Evolutionary conservation across 805 yeast genomes (phyloP).

Genomic region (Yarrowia yakushimensis): DNA sequence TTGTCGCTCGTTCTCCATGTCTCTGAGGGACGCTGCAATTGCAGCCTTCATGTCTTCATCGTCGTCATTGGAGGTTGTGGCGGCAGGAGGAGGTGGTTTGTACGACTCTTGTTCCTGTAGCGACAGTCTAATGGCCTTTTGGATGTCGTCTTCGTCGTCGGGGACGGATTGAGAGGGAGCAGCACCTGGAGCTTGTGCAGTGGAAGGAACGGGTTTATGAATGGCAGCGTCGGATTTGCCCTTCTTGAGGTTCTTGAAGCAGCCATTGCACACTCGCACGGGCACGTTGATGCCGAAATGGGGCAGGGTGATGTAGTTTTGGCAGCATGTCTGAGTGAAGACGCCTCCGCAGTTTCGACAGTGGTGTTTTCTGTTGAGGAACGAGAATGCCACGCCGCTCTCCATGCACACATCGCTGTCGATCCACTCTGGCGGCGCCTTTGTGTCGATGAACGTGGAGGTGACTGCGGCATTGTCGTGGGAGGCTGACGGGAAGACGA

Average conservation of each 20-base stretch:
- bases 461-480: slow-evolving; percentile 35
- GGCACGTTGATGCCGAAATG: slow-evolving; percentile 82
- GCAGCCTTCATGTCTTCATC: slow-evolving; percentile 93
- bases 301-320: slow-evolving; percentile 65
- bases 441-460: slow-evolving; percentile 69
- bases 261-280: slow-evolving; percentile 91
- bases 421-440: slow-evolving; percentile 96
- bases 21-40: slow-evolving; percentile 83
- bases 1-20: slow-evolving; percentile 47
- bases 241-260: slow-evolving; percentile 55
- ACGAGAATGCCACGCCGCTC: slow-evolving; percentile 73
- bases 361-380: slow-evolving; percentile 89
- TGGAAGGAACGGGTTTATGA: background rate
- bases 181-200: background rate
- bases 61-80: slow-evolving; percentile 50
- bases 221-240: slow-evolving; percentile 32
- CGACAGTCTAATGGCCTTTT: slow-evolving; percentile 74
- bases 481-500: slow-evolving; percentile 56
- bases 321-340: slow-evolving; percentile 81
- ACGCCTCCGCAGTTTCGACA: slow-evolving; percentile 98
- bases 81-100: slow-evolving; percentile 35
- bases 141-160: slow-evolving; percentile 65
- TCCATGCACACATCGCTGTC: slow-evolving; percentile 95
- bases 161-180: background rate
- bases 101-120: slow-evolving; percentile 48